Base-by-base conservation (phyloP, 305 asterid species). In the Solanum hybrid region DNA sequence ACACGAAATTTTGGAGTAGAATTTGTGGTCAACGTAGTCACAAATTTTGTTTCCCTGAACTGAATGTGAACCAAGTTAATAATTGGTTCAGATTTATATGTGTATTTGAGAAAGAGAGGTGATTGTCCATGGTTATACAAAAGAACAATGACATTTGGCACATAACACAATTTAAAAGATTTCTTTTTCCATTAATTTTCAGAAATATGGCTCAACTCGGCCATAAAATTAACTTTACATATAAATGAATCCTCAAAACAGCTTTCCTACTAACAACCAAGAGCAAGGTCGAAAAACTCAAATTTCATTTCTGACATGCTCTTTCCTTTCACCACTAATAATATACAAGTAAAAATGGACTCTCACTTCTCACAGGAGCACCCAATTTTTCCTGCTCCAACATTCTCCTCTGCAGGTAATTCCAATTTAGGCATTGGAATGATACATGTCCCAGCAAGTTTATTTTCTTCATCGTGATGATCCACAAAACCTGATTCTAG, bases 371-470 rank as follows among this genome's bases (percentile, higher is more conserved):
- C 92, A 92, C 99, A 97, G 79, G 88, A 81, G 92, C 99, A 97
- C 77, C 89, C 93, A 45, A 72, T 87, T 93, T 96, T 95, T 88
- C 97, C 98, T 31, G 89, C 87, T 33, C 97, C 97, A 81, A 92
- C 88, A 20, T 90, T 89, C 77, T 88, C 90, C 51, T 37, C 41
- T 38, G 41, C 41, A 77, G 95, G 90, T 80, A 91, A 82, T 14
- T 92, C 91, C 61, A 38, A 36, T 61, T 92, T 93, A 22, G 97
- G 95, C 96, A 94, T 94, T 37, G 96, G 91, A 86, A 96, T 90
- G 80, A 95, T 90, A 92, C 95, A 90, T 76, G 93, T 92, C 57
- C 98, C 98, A 31, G 89, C 86, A 81, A 94, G 88, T 87, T 90
- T 89, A 68, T 92, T 89, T 45, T 92, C 95, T 61, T 89, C 91